A percentile compares a stretch with the other conserved stretches of the same genome.
Conservation (phyloP, 2,329 filamentous ascomycete genomes). For the Fusarium pilosicola region DNA sequence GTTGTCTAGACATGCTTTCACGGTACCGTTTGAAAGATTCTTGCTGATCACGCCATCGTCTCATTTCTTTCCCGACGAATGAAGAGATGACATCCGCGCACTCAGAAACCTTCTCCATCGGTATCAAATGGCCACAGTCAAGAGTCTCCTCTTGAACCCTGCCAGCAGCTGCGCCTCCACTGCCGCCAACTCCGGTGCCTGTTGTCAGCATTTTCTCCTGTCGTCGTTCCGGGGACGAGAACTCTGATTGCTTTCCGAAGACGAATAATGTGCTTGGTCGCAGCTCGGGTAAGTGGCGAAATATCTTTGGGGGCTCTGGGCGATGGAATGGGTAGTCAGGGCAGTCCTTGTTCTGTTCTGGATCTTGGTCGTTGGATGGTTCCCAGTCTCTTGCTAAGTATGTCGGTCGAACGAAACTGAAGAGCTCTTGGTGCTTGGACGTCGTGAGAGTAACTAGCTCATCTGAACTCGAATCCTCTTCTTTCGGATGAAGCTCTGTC, state of each 20-base stretch:
- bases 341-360: not conserved
- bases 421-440: not conserved
- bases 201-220: not conserved
- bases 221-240: not conserved
- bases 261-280: not conserved
- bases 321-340: not conserved
- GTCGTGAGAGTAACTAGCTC: not conserved
- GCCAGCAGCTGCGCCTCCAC: not conserved
- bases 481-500: not conserved
- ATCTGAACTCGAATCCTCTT: not conserved
- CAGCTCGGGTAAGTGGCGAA: not conserved
- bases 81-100: not conserved
- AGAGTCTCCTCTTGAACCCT: not conserved
- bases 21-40: not conserved
- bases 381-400: not conserved
- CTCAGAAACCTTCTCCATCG: not conserved
- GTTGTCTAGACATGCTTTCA: not conserved
- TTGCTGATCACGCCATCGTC: not conserved
- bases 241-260: not conserved
- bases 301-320: not conserved
- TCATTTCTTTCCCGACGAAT: not conserved
- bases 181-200: not conserved
- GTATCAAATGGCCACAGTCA: conserved; percentile 1
- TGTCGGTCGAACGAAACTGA: not conserved
- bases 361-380: not conserved